Base-by-base conservation (phyloP, 2,329 filamentous ascomycete species). In the Cadophora sp. region DNA sequence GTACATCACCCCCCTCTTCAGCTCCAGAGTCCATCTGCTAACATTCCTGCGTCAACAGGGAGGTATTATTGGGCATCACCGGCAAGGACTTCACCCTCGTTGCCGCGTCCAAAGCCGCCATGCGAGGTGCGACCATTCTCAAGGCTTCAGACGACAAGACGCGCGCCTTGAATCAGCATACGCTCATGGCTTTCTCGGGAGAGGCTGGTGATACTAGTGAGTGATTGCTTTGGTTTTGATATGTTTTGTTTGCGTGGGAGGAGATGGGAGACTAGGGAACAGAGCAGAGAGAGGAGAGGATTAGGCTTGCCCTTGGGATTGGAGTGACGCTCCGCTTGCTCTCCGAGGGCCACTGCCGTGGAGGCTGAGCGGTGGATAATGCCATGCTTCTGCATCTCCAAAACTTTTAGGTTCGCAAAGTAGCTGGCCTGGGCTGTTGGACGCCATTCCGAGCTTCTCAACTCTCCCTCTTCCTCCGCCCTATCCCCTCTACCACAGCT, bases 11-110 rank as follows among this genome's bases (percentile, higher is more conserved):
- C 41, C 30, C 24, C 45, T 36, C n/a, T 45, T 6, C 30, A 66
- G 39, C 53, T 65, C 56, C 18, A 14, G 4, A 13, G 45, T 33
- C 24, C 33, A 22, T 48, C 51, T 71, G 64, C 67, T 72, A 59
- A 69, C 59, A 8, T 30, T 64, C 64, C 3, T 55, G 18, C 51
- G 33, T 55, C 43, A 1, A 56, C 67, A 98, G 94, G 96, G 96
- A 99, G 89, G 93, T 98, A 80, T 87, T 99, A 79, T 88, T 99
- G 75, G 96, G 96, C 78, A 97, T 99, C 81, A 97, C 95, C 68
- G 96, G 96, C 84, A 97, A 97, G 86, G 96, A 99, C 88, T 99
- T 97, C 81, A 96, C 94, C 83, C 89, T 99, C 86, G 90, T 99
- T 80, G 96, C 94, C 77, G 93, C 96, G 76, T 98, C 94, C 71